Percentiles rank a stretch among this genome's conserved stretches.
Conservation (phyloP, 2,329 filamentous ascomycete genomes). For the Phoma sp. region DNA sequence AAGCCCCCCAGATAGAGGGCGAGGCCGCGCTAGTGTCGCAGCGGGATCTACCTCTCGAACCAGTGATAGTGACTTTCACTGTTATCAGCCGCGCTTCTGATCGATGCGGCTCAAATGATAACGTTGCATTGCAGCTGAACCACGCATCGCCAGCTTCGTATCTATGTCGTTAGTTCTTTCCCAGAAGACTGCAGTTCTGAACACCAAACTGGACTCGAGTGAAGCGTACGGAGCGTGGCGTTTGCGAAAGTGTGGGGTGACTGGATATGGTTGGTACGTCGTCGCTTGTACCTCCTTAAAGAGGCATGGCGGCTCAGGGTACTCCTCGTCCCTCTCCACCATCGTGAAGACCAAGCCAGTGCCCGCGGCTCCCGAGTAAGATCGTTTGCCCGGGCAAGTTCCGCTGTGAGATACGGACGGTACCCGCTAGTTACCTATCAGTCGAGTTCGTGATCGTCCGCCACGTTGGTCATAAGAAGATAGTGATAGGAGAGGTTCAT, state of each 20-base stretch:
- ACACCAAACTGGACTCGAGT: neutral
- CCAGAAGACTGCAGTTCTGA: conserved; percentile 10
- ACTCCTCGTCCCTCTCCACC: conserved; percentile 12
- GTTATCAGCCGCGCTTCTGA: conserved; percentile 21
- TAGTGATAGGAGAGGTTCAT: conserved; percentile 31
- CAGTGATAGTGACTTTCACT: conserved; percentile 27
- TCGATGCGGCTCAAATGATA: conserved; percentile 20
- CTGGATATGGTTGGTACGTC: conserved; percentile 25
- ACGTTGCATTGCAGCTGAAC: conserved; percentile 14
- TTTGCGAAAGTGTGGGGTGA: conserved; percentile 38
- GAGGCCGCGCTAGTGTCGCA: conserved; percentile 34
- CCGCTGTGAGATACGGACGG: conserved; percentile 2
- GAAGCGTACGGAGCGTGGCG: conserved; percentile 21
- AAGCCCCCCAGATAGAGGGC: conserved; percentile 32
- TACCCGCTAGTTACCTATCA: conserved; percentile 16
- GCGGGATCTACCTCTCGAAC: conserved; percentile 30
- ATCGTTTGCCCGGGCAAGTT: conserved; percentile 13
- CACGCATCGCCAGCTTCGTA: neutral
- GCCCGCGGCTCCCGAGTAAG: conserved; percentile 4
- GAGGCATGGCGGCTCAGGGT: conserved; percentile 3
- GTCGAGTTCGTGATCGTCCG: conserved; percentile 14
- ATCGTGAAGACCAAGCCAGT: conserved; percentile 6
- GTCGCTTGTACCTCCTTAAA: conserved; percentile 42
- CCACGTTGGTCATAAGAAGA: conserved; percentile 24
- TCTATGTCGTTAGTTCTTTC: neutral